Conservation (phyloP, 169 alveolate species). For the Cryptosporidium sp. region DNA sequence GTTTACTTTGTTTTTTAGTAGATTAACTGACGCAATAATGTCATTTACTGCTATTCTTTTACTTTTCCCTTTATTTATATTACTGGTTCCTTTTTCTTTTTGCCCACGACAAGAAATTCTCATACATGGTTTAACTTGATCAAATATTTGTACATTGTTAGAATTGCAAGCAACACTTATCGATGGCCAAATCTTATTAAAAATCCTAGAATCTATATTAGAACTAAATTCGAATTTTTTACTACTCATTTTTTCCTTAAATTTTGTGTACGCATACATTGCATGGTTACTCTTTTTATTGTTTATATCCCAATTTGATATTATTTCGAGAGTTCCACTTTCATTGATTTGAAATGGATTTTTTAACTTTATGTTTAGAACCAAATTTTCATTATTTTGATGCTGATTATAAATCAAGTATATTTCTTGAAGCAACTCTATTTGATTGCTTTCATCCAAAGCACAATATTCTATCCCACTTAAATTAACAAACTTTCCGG, state of each 20-base stretch:
- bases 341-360: slow-evolving; percentile 2
- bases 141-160: neutral
- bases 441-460: neutral
- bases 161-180: neutral
- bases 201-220: neutral
- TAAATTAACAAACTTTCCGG: slow-evolving; percentile 7
- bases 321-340: neutral
- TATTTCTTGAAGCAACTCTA: slow-evolving; percentile 8
- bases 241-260: neutral
- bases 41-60: slow-evolving; percentile 3
- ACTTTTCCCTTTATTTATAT: neutral
- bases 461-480: slow-evolving; percentile 17
- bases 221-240: neutral
- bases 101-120: slow-evolving; percentile 15
- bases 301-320: slow-evolving; percentile 15
- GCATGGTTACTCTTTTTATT: neutral
- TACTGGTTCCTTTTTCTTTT: neutral
- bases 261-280: neutral
- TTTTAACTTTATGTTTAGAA: neutral
- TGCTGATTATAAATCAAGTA: slow-evolving; percentile 5
- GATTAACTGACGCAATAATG: neutral
- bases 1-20: neutral
- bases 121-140: neutral
- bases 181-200: neutral
- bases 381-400: neutral